Base-by-base conservation (phyloP, 2,329 filamentous ascomycete genomes). In the Tolypocladium tundrense region DNA sequence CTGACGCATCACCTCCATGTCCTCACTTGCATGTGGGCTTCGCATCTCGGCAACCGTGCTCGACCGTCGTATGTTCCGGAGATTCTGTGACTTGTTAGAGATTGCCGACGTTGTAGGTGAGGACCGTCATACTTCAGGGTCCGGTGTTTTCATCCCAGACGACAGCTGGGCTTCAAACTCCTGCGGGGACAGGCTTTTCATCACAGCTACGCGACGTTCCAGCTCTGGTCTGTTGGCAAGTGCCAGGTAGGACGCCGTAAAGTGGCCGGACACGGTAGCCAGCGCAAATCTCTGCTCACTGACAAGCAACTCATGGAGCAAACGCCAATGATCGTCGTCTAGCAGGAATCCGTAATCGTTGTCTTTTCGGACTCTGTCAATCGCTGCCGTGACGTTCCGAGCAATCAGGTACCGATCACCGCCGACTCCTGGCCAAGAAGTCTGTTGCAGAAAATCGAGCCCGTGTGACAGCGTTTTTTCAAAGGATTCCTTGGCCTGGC, bases 321-420 rank as follows among this genome's bases (percentile, higher is more conserved):
- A 58, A n/a, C 65, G 68, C 73, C 73, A 75, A 33, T 69, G 73
- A 9, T 62, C 59, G n/a, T 65, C 63, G 56, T 75, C 70, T 2
- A 63, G 66, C 5, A 73, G 57, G 55, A 71, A 66, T 2, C 71
- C 72, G 27, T 56, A 59, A 2, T 60, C 57, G 33, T 62, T 61
- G 16, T 64, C 57, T 41, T 64, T 63, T 24, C 68, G 69, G 33
- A 63, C 56, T 11, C 59, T 41, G 42, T 69, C 59, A 45, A 75
- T 67, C 4, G 57, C 62, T 14, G 57, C 53, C 13, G 67, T 67
- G 37, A 72, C 42, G 21, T 52, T 58, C 13, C 57, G 60, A 40
- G 64, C 63, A 27, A 63, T 53, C 13, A 55, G 50, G 3, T 16
- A 31, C 1, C 62, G 55, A 10, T 54, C 21, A 60, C 41, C 45